Percentiles rank a stretch among this genome's conserved stretches.
These are phyloP conservation scores for Exsudoporus frostii DNA, from an alignment of 768 basidiomycete genomes.

Conservation along the genomic window DNA sequence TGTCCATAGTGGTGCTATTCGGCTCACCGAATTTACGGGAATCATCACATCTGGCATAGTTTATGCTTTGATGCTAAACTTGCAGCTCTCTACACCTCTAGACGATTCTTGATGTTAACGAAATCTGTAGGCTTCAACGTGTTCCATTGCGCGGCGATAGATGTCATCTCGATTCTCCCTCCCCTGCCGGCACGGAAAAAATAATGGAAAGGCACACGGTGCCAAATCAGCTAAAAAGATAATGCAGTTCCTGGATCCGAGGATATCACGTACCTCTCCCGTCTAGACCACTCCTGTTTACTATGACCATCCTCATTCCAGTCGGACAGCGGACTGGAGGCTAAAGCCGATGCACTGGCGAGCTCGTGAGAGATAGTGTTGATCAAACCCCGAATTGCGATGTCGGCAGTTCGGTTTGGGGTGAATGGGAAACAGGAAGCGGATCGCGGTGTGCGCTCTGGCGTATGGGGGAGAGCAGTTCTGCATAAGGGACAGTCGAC, in stretches of 20 bases:
- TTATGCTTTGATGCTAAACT: slow-evolving; percentile 8
- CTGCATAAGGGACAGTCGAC: slow-evolving; percentile 71
- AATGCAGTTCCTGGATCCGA: slow-evolving; percentile 19
- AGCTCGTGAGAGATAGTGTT: slow-evolving; percentile 45
- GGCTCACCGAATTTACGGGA: slow-evolving; percentile 11
- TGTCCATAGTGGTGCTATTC: background rate
- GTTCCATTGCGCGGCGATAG: slow-evolving; percentile 47
- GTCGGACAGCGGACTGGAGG: slow-evolving; percentile 36
- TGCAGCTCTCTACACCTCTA: slow-evolving; percentile 38
- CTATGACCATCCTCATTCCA: slow-evolving; percentile 54
- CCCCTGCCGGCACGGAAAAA: slow-evolving; percentile 34
- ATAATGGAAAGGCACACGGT: background rate
- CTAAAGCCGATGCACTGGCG: slow-evolving; percentile 29
- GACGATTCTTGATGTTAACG: slow-evolving; percentile 48
- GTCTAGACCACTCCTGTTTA: slow-evolving; percentile 56
- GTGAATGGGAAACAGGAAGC: slow-evolving; percentile 57
- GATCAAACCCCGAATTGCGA: slow-evolving; percentile 50
- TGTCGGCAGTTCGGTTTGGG: slow-evolving; percentile 57
- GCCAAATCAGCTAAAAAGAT: slow-evolving; percentile 7
- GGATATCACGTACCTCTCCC: slow-evolving; percentile 42
- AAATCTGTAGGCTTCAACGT: slow-evolving; percentile 51
- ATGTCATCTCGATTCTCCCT: slow-evolving; percentile 55
- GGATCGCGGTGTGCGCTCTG: slow-evolving; percentile 49
- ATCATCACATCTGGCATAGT: slow-evolving; percentile 19
- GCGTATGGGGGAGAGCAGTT: slow-evolving; percentile 47